Evolutionary conservation across 2,329 filamentous ascomycete species (phyloP).

Genomic region (Clonostachys solani): DNA sequence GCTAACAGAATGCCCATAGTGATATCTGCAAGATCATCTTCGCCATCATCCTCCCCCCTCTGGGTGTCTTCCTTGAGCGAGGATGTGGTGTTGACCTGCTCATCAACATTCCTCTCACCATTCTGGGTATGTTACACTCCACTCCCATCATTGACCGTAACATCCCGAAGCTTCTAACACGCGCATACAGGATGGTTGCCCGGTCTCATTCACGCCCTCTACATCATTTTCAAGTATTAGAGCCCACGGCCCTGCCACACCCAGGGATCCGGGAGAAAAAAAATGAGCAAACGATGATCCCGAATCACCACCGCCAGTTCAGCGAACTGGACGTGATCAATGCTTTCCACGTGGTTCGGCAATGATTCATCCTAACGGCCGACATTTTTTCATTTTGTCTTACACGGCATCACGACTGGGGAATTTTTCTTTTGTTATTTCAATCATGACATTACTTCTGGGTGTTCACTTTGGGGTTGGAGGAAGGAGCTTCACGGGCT

Average conservation of each 20-base stretch:
- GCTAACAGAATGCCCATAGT: conserved; percentile 12
- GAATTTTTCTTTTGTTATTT: too few species aligned
- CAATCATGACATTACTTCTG: too few species aligned
- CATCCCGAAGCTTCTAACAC: not conserved
- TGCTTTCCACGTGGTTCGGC: not conserved
- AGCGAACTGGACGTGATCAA: not conserved
- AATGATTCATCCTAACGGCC: not conserved
- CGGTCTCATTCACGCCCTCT: conserved; percentile 89
- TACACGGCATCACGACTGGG: too few species aligned
- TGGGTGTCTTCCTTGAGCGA: conserved; percentile 92
- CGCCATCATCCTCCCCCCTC: conserved; percentile 82
- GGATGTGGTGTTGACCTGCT: conserved; percentile 83
- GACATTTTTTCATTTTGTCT: too few species aligned
- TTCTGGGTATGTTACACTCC: conserved; percentile 46
- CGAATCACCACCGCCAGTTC: too few species aligned
- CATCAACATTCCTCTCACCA: conserved; percentile 89
- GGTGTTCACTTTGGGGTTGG: not conserved
- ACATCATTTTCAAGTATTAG: conserved; percentile 90
- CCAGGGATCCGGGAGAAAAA: not conserved
- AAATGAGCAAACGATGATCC: not conserved
- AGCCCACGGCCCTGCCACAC: not conserved
- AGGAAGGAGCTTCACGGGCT: too few species aligned
- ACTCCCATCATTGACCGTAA: not conserved
- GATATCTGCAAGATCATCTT: conserved; percentile 71
- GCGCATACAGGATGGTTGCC: conserved; percentile 51